Evolutionary conservation across 1,139 yeast species (phyloP), one percentile per base, ranked within the genome.

Genomic region (Lodderomyces metapsilosis): DNA sequence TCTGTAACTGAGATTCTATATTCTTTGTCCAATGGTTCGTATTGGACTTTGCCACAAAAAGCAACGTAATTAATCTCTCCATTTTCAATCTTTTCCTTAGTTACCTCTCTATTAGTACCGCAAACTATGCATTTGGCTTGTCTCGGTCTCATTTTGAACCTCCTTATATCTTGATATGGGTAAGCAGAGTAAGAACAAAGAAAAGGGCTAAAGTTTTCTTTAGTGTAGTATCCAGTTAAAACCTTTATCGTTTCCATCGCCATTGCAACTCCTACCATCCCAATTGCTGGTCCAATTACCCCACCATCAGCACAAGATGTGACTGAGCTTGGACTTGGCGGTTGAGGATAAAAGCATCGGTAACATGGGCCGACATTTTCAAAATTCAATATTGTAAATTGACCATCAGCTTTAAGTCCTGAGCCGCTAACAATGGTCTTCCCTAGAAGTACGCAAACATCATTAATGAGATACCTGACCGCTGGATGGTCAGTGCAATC

Each of bases 401-500:
- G 98, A 4, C 98, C 98, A 50, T 92, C 98, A 0, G 95, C 76
- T 52, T 84, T 84, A 43, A 94, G 70, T 0, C 98, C 98, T 0
- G 97, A 87, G 0, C 96, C 99, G 22, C 96, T 87, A 1, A 94
- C 84, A 1, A 94, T 75, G 0, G 97, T 83, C 43, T 79, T 80
- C 0, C 80, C 78, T 2, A 78, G 58, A 0, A 84, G 53, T 0
- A 88, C 96, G 6, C 92, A 82, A 0, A 84, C 87, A 62, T 94
- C 99, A 45, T 88, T 88, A 27, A 92, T 79, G 47, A 94, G 72
- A 59, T 94, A 94, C 48, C 98, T 71, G 0, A 95, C 81, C 20
- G 82, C 78, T 3, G 98, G 98, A 3, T 92, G 82, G 62, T 94
- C 99, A 0, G 98, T 92, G 57, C 98, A 94, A 61, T 94, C 99